A percentile compares a stretch with the other conserved stretches of the same genome.
Evolutionary conservation across 2,329 filamentous ascomycete genomes (phyloP).

Genomic region (Hypoxylon sp.): DNA sequence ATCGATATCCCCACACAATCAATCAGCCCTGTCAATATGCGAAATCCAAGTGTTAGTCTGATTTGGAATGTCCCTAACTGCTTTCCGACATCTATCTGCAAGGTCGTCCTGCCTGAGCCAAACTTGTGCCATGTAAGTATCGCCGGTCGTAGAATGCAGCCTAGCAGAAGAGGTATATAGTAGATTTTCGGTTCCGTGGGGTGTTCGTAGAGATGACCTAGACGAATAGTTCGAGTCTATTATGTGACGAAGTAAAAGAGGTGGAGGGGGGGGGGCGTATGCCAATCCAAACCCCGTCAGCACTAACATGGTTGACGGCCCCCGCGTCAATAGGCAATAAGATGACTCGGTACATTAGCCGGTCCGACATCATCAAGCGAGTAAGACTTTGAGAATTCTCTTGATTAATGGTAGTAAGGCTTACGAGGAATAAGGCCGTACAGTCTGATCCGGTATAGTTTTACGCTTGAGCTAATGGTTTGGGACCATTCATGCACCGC

Average conservation of each 20-base stretch:
- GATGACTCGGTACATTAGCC: conserved; percentile 23
- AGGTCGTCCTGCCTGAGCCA: conserved; percentile 12
- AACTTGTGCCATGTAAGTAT: conserved; percentile 10
- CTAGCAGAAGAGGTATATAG: too few species aligned
- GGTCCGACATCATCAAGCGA: conserved; percentile 11
- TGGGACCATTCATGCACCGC: conserved; percentile 4
- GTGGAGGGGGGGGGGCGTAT: conserved; percentile 24
- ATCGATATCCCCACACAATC: conserved; percentile 11
- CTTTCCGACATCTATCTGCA: too few species aligned
- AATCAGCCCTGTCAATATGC: conserved; percentile 11
- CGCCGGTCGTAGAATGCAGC: conserved; percentile 28
- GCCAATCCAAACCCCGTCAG: conserved; percentile 28
- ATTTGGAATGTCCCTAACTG: conserved; percentile 13
- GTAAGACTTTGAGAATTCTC: too few species aligned
- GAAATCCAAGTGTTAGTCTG: conserved; percentile 12
- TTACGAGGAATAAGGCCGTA: conserved; percentile 8
- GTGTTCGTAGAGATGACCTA: conserved; percentile 23
- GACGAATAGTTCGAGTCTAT: conserved; percentile 16
- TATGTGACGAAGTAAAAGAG: conserved; percentile 29
- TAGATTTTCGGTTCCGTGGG: conserved; percentile 19
- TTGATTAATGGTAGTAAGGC: conserved; percentile 6
- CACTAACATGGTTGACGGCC: conserved; percentile 31
- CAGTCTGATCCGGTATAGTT: conserved; percentile 1
- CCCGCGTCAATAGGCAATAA: conserved; percentile 29
- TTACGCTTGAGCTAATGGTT: conserved; percentile 1